Conservation (phyloP, 345 rosid species). For the Brassica juncea region DNA sequence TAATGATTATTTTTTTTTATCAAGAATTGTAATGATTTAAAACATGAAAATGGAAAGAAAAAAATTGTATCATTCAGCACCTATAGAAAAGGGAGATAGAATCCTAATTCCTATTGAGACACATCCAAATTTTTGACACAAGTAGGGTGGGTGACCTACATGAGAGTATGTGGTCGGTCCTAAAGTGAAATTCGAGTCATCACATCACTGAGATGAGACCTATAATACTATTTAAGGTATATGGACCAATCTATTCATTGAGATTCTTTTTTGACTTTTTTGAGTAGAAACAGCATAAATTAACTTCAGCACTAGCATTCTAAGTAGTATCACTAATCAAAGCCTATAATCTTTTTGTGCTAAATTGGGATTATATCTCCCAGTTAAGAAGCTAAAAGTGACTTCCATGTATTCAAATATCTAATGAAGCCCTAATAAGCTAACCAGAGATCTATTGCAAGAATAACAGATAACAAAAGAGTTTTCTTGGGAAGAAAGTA, state of each 20-base stretch:
- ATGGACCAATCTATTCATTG: not conserved
- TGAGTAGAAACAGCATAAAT: not conserved
- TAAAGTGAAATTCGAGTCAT: not conserved
- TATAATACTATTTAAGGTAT: not conserved
- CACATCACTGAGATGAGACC: constrained; percentile 3
- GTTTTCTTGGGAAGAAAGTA: constrained; percentile 21
- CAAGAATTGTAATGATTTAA: not conserved
- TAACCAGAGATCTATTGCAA: not conserved
- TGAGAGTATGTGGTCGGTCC: constrained; percentile 1
- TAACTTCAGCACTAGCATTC: not conserved
- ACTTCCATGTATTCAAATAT: not conserved
- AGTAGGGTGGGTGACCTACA: constrained; percentile 1
- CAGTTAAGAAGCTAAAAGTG: not conserved
- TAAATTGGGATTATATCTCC: constrained; percentile 2
- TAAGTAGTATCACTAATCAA: not conserved
- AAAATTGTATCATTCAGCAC: not conserved
- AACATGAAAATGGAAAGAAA: not conserved
- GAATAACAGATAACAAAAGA: not conserved
- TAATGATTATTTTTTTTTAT: too few relatives aligned
- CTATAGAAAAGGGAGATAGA: not conserved
- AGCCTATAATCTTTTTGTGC: not conserved
- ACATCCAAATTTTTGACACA: not conserved
- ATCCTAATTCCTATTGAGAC: not conserved
- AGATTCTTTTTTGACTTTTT: not conserved
- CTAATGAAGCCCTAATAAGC: constrained; percentile 2